phyloP scores from a whole-genome alignment of 2,329 filamentous ascomycete species.

The Fusarium transvaalense region DNA sequence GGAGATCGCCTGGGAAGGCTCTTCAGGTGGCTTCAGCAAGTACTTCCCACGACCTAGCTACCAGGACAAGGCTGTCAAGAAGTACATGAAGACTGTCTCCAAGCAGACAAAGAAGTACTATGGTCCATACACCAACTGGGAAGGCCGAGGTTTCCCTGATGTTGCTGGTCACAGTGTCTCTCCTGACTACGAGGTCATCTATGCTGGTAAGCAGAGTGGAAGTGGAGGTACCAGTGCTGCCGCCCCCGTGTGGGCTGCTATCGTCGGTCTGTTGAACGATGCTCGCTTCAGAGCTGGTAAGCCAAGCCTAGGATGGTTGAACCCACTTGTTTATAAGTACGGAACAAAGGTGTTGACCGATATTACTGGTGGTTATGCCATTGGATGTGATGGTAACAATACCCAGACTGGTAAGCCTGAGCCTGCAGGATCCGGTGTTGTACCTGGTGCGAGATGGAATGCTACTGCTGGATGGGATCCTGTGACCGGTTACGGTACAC shows the following conservation, averaged over 20 bases:
- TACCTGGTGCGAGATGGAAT: conserved; percentile 40
- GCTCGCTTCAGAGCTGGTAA: conserved; percentile 58
- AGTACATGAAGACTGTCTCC: conserved; percentile 54
- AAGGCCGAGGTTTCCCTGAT: conserved; percentile 61
- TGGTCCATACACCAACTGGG: conserved; percentile 50
- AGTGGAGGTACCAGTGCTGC: conserved; percentile 58
- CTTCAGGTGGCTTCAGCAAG: conserved; percentile 63
- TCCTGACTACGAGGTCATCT: conserved; percentile 62
- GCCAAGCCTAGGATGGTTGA: conserved; percentile 62
- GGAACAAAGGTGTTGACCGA: conserved; percentile 36
- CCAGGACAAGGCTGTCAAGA: conserved; percentile 57
- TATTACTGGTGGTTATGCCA: conserved; percentile 51
- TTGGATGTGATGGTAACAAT: conserved; percentile 49
- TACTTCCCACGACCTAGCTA: conserved; percentile 62
- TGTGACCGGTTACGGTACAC: conserved; percentile 37
- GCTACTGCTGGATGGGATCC: conserved; percentile 43
- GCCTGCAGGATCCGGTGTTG: conserved; percentile 27
- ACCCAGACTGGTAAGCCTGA: conserved; percentile 29
- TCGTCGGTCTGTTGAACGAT: conserved; percentile 64
- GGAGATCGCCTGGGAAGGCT: conserved; percentile 58
- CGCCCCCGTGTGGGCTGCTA: conserved; percentile 62
- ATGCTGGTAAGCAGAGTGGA: conserved; percentile 42
- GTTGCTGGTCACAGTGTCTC: conserved; percentile 60
- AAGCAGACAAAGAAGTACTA: conserved; percentile 54
- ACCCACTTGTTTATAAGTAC: conserved; percentile 58